Percentiles rank a stretch among this genome's conserved stretches.
These are phyloP conservation scores for Sarocladium strictum DNA, from an alignment of 2,329 filamentous ascomycete genomes.

Conservation along the genomic window DNA sequence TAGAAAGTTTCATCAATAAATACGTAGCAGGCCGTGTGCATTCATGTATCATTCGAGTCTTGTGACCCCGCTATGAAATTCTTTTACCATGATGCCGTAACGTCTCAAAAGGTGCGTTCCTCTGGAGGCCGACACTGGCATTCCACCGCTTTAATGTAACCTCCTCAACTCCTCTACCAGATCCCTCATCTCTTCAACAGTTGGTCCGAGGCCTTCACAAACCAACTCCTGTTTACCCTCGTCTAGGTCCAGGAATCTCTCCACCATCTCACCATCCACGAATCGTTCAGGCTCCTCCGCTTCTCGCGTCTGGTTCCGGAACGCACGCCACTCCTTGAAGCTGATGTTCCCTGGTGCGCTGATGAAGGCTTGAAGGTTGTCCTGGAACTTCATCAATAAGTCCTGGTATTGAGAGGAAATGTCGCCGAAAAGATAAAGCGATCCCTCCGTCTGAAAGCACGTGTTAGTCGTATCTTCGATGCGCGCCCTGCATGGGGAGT, in stretches of 20 bases:
- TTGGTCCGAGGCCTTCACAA: conserved; percentile 51
- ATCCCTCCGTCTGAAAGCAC: conserved; percentile 67
- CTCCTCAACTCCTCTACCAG: conserved; percentile 57
- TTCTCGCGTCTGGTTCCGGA: conserved; percentile 65
- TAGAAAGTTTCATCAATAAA: too few species aligned
- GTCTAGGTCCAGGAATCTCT: conserved; percentile 70
- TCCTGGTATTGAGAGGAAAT: conserved; percentile 70
- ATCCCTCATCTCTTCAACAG: conserved; percentile 56
- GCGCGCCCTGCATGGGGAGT: neutral
- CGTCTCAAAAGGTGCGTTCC: neutral
- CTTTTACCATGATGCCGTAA: too few species aligned
- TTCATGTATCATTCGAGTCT: neutral
- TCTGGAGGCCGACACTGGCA: neutral
- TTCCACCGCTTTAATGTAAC: conserved; percentile 42
- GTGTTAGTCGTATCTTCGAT: conserved; percentile 14
- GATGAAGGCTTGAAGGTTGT: conserved; percentile 60
- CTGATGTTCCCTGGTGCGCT: conserved; percentile 65
- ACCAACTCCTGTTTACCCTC: conserved; percentile 49
- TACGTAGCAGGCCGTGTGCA: too few species aligned
- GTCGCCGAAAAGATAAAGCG: conserved; percentile 81
- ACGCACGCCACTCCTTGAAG: conserved; percentile 77
- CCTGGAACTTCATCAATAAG: conserved; percentile 76
- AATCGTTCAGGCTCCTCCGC: conserved; percentile 80
- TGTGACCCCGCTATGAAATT: too few species aligned
- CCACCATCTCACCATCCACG: conserved; percentile 86